Evolutionary conservation across 78 protist genomes (phyloP), one percentile per base, ranked within the genome.

Genomic region (Dictyostelium capitatum): DNA sequence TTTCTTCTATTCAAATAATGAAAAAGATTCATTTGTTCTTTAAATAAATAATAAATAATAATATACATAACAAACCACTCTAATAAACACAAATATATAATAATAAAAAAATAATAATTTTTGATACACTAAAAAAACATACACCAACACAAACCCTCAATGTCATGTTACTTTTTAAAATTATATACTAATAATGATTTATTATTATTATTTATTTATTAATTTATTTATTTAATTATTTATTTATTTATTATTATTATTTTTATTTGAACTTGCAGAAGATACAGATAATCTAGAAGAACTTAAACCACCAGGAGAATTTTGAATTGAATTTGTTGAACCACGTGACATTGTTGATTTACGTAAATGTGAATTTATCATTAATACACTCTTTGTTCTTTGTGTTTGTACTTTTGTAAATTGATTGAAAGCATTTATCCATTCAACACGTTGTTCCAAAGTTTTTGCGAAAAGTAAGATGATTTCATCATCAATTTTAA

Each of bases 401-500:
- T 77, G 78, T 8, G 54, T 46, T 56, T 72, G 64, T 1, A 87
- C 85, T 12, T 62, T 53, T 6, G 93, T 87, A 50, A 46, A 74
- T 64, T 77, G 83, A 4, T 32, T 25, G 0, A 87, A 43, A 9
- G 79, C 84, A n/a, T 56, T 70, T 0, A 87, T 12, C 93, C 93
- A 87, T 28, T 87, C 84, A 19, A 19, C 23, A 25, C 79, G 50
- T 23, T 37, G 15, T 25, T 87, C 84, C 0, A 77, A 69, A 64
- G 93, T 77, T 62, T 87, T 87, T 10, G 84, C 84, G 65, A 77
- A 77, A 1, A 87, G 67, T 37, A 84, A 20, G 28, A 83, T 15
- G 25, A 23, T 25, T 41, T 87, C 85, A 43, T 74, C 79, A 0
- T 56, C 57, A 1, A 87, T 30, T 73, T 59, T 87, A 59, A 87